Evolutionary conservation across 1,284 basidiomycete genomes (phyloP).

Genomic region (Ganoderma sinense): DNA sequence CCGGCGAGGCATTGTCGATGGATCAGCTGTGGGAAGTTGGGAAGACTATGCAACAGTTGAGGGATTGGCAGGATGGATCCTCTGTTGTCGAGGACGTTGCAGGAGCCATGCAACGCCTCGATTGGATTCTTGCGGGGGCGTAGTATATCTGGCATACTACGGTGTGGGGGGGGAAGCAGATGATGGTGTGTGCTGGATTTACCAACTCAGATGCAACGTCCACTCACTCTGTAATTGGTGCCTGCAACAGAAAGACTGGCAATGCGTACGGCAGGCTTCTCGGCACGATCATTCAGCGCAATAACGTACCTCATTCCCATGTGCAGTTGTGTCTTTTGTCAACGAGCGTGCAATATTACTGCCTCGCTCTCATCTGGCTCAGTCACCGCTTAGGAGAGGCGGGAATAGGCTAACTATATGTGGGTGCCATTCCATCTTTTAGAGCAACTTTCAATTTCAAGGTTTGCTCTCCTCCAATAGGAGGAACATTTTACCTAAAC

Average conservation of each 20-base stretch:
- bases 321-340: background rate
- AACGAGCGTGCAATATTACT: background rate
- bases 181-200: background rate
- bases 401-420: background rate
- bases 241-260: background rate
- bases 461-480: background rate
- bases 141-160: background rate
- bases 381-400: background rate
- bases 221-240: background rate
- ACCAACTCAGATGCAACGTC: background rate
- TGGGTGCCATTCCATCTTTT: background rate
- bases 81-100: conserved; percentile 8
- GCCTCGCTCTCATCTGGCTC: background rate
- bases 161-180: background rate
- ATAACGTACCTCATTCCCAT: background rate
- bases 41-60: conserved; percentile 8
- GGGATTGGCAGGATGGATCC: conserved; percentile 16
- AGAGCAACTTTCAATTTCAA: background rate
- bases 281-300: background rate
- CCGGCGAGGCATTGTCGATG: background rate
- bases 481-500: background rate
- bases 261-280: background rate
- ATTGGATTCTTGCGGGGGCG: background rate
- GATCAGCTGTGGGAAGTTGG: conserved; percentile 9
- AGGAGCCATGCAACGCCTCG: conserved; percentile 8